Conservation (phyloP, 202 grass and related monocot genomes). For the Elaeis oleifera region DNA sequence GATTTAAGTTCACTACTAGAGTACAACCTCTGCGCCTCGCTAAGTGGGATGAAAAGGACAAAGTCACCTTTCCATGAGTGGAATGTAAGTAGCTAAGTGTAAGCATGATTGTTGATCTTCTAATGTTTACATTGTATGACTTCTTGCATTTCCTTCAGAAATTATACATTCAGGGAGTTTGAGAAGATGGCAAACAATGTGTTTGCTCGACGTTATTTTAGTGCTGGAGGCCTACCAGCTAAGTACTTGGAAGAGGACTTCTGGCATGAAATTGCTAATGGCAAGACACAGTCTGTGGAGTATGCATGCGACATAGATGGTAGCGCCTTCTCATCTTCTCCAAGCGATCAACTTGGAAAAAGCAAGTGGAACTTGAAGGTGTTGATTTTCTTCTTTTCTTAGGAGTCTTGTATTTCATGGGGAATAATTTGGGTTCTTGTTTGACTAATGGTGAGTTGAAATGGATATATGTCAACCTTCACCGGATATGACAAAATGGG, state of each 20-base stretch:
- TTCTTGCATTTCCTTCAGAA: constrained; percentile 6
- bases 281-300: constrained; percentile 7
- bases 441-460: too few relatives aligned
- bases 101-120: too few relatives aligned
- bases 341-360: constrained; percentile 6
- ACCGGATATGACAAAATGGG: too few relatives aligned
- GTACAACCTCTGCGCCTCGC: constrained; percentile 13
- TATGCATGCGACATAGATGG: constrained; percentile 15
- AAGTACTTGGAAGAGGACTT: constrained; percentile 6
- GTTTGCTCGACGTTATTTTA: constrained; percentile 8
- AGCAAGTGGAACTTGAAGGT: background rate
- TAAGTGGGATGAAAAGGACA: constrained; percentile 9
- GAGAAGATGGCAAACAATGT: constrained; percentile 8
- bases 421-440: too few relatives aligned
- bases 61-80: constrained; percentile 13
- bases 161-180: constrained; percentile 13
- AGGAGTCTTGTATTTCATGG: too few relatives aligned
- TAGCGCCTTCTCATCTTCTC: constrained; percentile 15
- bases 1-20: constrained; percentile 18
- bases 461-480: too few relatives aligned
- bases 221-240: constrained; percentile 2
- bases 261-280: constrained; percentile 11
- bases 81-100: background rate
- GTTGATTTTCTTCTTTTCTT: too few relatives aligned
- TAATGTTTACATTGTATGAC: too few relatives aligned